Base-by-base conservation (phyloP, 192 early-diverging fungal genomes). In the Linnemannia hyalina region DNA sequence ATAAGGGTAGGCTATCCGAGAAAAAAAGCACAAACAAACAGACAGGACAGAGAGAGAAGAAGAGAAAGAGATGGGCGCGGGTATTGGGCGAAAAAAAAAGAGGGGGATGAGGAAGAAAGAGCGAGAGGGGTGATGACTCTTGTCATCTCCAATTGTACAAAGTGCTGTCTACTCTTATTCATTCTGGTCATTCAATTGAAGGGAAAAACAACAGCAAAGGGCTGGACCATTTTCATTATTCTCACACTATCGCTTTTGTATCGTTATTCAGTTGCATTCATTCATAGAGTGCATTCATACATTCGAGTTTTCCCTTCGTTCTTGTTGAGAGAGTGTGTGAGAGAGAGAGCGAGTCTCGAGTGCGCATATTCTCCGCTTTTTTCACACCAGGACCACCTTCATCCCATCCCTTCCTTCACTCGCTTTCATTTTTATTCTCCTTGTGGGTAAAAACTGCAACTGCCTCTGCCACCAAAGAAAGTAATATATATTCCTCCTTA, bases 281-380 rank as follows among this genome's bases (percentile, higher is more conserved):
- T 52, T 18, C 49, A 52, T 5, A 29, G 11, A 32, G n/a, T 35
- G 32, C 60, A 11, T 32, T 60, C n/a, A 60, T 60, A 26, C 7
- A 23, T 55, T 4, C 16, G 38, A 40, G 49, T 57, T 57, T 65
- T 65, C 26, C 60, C 26, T 26, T 65, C n/a, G 60, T 32, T 65
- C 44, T 18, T 18, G 20, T n/a, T 13, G 47, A 11, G 4, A 18
- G 47, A 7, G 8, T 11, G 60, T 13, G 47, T 3, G 4, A 1
- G 47, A n/a, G 8, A 29, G 60, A 29, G n/a, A 29, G n/a, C 60
- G 60, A 65, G 60, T 65, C 60, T 65, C 26, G 60, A 65, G 60
- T 65, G 60, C 60, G 60, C 68, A 74, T 74, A 74, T 80, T 73
- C 78, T 80, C 78, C 78, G 78, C 72, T 65, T 65, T 65, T 60